Evolutionary conservation across 2,329 filamentous ascomycete genomes (phyloP), one percentile per base, ranked within the genome.

Genomic region (Cercospora canescens): DNA sequence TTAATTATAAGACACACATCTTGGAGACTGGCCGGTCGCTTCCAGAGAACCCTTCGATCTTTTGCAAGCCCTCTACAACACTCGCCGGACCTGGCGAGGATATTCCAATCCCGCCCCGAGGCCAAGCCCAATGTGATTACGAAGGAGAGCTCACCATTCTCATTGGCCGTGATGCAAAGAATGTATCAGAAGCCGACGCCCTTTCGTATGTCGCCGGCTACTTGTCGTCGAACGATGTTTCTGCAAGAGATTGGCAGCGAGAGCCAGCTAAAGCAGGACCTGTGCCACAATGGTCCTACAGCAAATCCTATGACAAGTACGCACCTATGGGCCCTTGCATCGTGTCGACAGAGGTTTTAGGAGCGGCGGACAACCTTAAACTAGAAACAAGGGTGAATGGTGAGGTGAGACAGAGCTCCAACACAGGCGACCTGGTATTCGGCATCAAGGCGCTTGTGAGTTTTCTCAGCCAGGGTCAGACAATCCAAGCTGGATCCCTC

Each of bases 131-230:
- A 57, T 79, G 92, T 18, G 91, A 94, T 79, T 94, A 93, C 77
- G 91, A 94, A 79, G 92, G 89, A 76, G 91, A 94, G 79, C 84
- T 94, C 5, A 88, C 92, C 16, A 83, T 87, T 37, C 81, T 94
- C 12, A 92, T 93, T 68, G 89, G 90, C 34, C 89, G 88, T 77
- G 80, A 85, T 65, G 89, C 87, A 67, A 79, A 81, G 52, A 84
- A 93, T 74, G 87, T 93, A 8, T 77, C 87, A 1, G 88, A 91
- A 77, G 81, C 82, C 1, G 78, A 73, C 18, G 91, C 91, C 0
- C 80, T 93, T 14, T 81, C 89, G 62, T 88, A 91, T 72, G 89
- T 94, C 3, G 81, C 92, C 1, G 91, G 91, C 2, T 94, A 93
- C 74, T 84, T 88, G 1, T 85, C 91, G 34, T 90, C 90, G 62